Base-by-base conservation (phyloP, 768 basidiomycete genomes). In the Gyrodon lividus region DNA sequence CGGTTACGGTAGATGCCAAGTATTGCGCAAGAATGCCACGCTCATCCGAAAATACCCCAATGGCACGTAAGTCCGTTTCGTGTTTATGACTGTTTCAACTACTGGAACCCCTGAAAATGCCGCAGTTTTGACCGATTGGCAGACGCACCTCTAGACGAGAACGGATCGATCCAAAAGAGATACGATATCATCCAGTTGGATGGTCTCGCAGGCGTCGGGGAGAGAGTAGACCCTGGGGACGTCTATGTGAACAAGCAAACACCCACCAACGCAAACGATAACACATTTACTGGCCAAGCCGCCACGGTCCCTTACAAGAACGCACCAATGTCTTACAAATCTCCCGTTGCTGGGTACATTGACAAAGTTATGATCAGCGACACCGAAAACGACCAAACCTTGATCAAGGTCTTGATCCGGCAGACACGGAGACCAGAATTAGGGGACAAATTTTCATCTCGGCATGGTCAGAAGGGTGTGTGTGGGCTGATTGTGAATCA, bases 401-500 rank as follows among this genome's bases (percentile, higher is more conserved):
- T 99, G 54, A 90, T 99, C 77, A 99, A 99, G 72, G 93, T 98
- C 37, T 78, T 98, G 62, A 92, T 98, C 62, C 86, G 97, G 28
- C 97, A 99, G 73, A 99, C 97, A 16, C 81, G 97, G 67, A 79
- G 92, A 48, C 97, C 97, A 40, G 97, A 99, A 64, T 76, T 98
- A 40, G 97, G 97, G 2, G 97, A 99, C 76, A 99, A 99, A 73
- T 99, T 99, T 70, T 98, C 95, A 35, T 94, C 92, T 3, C 75
- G 97, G 58, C 97, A 99, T 65, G 97, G 97, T 40, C 97, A 99
- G 73, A 99, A 99, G 72, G 97, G 97, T 51, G 97, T 99, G 10
- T 98, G 96, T 72, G 97, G 97, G 22, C 72, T 99, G 69, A 98
- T 99, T 67, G 97, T 99, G 48, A 96, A 96, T 61, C 97, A 99